Conservation (phyloP, 139 green algal genomes). For the Chlorella sorokiniana region DNA sequence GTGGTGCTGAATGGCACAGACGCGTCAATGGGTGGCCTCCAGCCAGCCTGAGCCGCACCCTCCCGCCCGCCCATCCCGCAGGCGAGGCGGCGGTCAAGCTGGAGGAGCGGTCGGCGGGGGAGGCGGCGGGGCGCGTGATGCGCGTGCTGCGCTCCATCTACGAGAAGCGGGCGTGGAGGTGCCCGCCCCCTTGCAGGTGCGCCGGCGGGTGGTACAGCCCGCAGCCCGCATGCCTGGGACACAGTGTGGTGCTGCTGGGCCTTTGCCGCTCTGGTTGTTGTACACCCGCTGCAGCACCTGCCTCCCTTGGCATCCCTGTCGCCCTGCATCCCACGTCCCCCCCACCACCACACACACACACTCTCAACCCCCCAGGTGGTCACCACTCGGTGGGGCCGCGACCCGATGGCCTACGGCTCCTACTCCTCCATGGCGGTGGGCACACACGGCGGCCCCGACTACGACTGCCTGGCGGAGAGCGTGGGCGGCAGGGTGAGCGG, state of each 20-base stretch:
- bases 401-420: conserved; percentile 81
- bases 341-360: too few species aligned
- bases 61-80: not conserved
- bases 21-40: too few species aligned
- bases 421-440: conserved; percentile 89
- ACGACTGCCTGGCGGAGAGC: conserved; percentile 77
- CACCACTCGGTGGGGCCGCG: conserved; percentile 82
- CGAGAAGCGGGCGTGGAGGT: conserved; percentile 70
- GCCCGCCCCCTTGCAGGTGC: conserved; percentile 59
- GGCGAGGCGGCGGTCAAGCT: conserved; percentile 64
- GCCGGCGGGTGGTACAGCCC: conserved; percentile 26
- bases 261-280: too few species aligned
- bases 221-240: too few species aligned
- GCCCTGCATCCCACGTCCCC: too few species aligned
- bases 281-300: too few species aligned
- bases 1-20: too few species aligned
- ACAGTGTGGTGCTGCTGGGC: too few species aligned
- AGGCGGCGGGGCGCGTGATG: conserved; percentile 75
- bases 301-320: too few species aligned
- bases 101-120: conserved; percentile 59
- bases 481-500: conserved; percentile 57
- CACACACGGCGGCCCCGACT: conserved; percentile 80
- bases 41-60: too few species aligned
- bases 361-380: not conserved
- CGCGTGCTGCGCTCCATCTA: conserved; percentile 78